Conservation (phyloP, 2,329 filamentous ascomycete genomes). For the Dactylellina haptotyla region DNA sequence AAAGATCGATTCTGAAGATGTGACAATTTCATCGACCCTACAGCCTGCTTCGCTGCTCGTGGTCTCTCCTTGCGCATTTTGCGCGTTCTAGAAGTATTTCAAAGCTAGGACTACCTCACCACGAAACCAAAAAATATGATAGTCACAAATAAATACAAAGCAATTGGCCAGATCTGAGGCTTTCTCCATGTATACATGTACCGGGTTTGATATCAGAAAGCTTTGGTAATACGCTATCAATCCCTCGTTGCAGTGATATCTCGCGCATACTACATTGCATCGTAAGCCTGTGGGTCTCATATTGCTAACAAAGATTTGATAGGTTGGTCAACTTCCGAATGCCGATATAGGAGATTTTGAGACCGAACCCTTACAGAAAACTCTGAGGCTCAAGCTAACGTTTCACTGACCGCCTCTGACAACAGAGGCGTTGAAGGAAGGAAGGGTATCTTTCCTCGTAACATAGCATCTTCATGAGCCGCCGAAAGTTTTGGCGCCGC, state of each 20-base stretch:
- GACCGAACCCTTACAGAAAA: background rate
- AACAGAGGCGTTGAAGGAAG: background rate
- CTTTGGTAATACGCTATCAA: too few relatives aligned
- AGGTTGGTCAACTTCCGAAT: background rate
- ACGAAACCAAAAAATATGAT: too few relatives aligned
- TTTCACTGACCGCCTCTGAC: background rate
- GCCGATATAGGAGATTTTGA: background rate
- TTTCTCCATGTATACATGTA: conserved; percentile 23
- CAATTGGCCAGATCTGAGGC: too few relatives aligned
- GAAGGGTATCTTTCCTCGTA: background rate
- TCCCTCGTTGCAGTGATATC: conserved; percentile 8
- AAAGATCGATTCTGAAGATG: background rate
- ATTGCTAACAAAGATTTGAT: background rate
- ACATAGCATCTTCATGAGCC: too few relatives aligned
- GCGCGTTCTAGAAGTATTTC: background rate
- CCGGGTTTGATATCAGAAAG: conserved; percentile 6
- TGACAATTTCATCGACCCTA: too few relatives aligned
- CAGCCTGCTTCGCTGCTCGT: too few relatives aligned
- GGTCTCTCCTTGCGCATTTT: background rate
- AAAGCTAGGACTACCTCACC: background rate
- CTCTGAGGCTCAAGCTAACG: background rate
- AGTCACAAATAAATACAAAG: too few relatives aligned
- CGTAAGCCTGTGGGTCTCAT: conserved; percentile 11
- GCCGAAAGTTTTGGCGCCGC: background rate
- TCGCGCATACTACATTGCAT: conserved; percentile 6